These are phyloP conservation scores for Coemansia sp. DNA, from an alignment of 192 early-diverging fungal species.

Conservation along the genomic window DNA sequence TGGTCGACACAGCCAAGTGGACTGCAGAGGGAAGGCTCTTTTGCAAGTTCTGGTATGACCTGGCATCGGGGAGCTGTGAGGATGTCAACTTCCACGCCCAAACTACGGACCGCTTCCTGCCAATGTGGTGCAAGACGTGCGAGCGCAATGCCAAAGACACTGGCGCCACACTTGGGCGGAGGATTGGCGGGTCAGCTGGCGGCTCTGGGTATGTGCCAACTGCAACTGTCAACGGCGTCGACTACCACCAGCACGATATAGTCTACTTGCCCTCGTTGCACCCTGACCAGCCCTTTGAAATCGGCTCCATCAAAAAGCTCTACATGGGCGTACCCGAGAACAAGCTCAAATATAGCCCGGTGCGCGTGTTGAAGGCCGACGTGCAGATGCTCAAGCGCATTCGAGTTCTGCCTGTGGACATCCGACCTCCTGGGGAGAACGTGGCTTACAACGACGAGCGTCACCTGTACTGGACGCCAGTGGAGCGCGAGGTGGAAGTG, in stretches of 20 bases:
- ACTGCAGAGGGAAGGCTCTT: slow-evolving; percentile 32
- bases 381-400: slow-evolving; percentile 49
- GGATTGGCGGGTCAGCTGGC: slow-evolving; percentile 13
- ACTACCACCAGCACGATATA: slow-evolving; percentile 59
- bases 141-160: slow-evolving; percentile 13
- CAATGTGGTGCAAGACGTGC: slow-evolving; percentile 38
- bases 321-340: background rate
- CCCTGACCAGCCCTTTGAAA: slow-evolving; percentile 51
- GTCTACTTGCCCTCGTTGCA: slow-evolving; percentile 56
- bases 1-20: slow-evolving; percentile 30
- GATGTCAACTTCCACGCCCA: slow-evolving; percentile 46
- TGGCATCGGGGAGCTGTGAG: slow-evolving; percentile 52
- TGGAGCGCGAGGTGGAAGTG: slow-evolving; percentile 16
- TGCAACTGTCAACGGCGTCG: slow-evolving; percentile 25
- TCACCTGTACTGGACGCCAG: slow-evolving; percentile 49
- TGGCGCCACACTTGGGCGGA: slow-evolving; percentile 17
- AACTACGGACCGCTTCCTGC: slow-evolving; percentile 2
- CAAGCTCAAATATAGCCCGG: background rate
- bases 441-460: slow-evolving; percentile 47
- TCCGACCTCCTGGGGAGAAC: slow-evolving; percentile 11
- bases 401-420: slow-evolving; percentile 18
- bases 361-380: slow-evolving; percentile 15
- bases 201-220: slow-evolving; percentile 19
- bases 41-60: slow-evolving; percentile 61
- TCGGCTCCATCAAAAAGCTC: slow-evolving; percentile 56